Percentiles rank a stretch among this genome's conserved stretches.
Evolutionary conservation across 2,329 filamentous ascomycete genomes (phyloP).

Genomic region (Phialocephala subalpina): DNA sequence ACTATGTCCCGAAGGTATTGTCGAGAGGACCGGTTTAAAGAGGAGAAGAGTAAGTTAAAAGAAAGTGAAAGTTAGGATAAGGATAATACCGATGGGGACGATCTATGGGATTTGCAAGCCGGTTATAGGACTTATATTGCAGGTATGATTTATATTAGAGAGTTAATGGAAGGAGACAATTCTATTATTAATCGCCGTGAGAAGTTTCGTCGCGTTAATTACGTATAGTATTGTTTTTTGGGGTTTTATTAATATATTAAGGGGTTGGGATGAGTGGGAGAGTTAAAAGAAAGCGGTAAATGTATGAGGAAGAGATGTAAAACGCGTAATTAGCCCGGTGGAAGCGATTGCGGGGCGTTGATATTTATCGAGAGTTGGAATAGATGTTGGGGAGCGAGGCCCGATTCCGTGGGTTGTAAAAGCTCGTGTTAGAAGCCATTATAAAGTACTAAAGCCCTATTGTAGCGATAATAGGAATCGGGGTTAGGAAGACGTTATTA

Average conservation of each 20-base stretch:
- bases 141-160: slow-evolving; percentile 16
- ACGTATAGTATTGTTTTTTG: slow-evolving; percentile 24
- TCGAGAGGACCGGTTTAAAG: slow-evolving; percentile 17
- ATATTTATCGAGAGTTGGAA: slow-evolving; percentile 20
- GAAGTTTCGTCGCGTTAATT: slow-evolving; percentile 18
- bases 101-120: neutral
- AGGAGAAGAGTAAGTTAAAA: slow-evolving; percentile 18
- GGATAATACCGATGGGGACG: slow-evolving; percentile 14
- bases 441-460: slow-evolving; percentile 25
- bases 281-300: slow-evolving; percentile 21
- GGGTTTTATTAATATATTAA: slow-evolving; percentile 19
- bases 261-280: slow-evolving; percentile 19
- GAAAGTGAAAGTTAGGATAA: slow-evolving; percentile 15
- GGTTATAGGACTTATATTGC: slow-evolving; percentile 1
- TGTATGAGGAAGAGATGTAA: slow-evolving; percentile 23
- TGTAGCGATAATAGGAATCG: slow-evolving; percentile 17
- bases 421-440: slow-evolving; percentile 22
- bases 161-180: slow-evolving; percentile 29
- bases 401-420: slow-evolving; percentile 22
- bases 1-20: slow-evolving; percentile 17
- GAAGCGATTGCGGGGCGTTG: slow-evolving; percentile 21
- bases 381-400: slow-evolving; percentile 18
- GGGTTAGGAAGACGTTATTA: slow-evolving; percentile 19
- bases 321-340: slow-evolving; percentile 16
- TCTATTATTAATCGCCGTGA: slow-evolving; percentile 20